Percentiles rank a stretch among this genome's conserved stretches.
Evolutionary conservation across 2,329 filamentous ascomycete species (phyloP).

Genomic region (Pseudocercospora pini-densiflorae): DNA sequence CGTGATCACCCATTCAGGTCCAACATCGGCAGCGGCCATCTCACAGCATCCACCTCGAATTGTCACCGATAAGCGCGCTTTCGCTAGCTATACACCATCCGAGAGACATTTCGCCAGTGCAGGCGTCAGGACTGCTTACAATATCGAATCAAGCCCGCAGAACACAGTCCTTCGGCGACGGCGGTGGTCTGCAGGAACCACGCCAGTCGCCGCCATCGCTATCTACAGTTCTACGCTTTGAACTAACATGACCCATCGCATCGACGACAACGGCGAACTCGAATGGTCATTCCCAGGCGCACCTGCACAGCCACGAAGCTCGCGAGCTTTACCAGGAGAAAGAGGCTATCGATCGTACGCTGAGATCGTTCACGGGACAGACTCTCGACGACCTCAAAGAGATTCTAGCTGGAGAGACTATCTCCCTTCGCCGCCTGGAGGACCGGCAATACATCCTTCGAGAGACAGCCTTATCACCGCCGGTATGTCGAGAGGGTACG

Average conservation of each 20-base stretch:
- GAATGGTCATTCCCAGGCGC: neutral
- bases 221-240: neutral
- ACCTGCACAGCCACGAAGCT: neutral
- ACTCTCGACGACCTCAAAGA: neutral
- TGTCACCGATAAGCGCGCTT: neutral
- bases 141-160: neutral
- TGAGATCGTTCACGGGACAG: neutral
- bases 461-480: neutral
- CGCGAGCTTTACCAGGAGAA: neutral
- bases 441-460: conserved; percentile 7
- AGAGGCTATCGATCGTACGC: neutral
- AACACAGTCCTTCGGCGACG: neutral
- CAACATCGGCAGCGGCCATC: neutral
- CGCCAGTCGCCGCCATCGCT: conserved; percentile 3
- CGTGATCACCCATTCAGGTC: neutral
- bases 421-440: neutral
- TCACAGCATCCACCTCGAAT: neutral
- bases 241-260: neutral
- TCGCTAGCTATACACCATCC: neutral
- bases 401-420: neutral
- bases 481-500: conserved; percentile 10
- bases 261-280: neutral
- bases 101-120: neutral
- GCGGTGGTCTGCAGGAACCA: neutral
- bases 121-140: neutral